These are phyloP conservation scores for Prunus dulcis DNA, from an alignment of 306 rosid species.

Conservation along the genomic window DNA sequence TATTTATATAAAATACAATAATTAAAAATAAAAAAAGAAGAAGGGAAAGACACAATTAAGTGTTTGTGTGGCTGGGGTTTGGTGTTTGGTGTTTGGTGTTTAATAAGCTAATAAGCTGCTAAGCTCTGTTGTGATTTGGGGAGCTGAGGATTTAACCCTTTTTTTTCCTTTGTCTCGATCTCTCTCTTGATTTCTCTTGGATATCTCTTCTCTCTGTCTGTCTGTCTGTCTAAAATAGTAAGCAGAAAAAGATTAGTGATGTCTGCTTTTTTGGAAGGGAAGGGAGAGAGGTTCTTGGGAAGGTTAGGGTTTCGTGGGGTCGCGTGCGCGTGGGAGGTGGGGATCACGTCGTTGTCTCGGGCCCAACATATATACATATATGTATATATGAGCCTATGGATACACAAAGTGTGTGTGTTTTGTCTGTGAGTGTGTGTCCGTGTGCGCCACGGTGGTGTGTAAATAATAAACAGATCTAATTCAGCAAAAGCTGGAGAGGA, in stretches of 20 bases:
- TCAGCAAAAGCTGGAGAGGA: neutral
- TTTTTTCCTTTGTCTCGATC: neutral
- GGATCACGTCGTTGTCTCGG: slow-evolving; percentile 58
- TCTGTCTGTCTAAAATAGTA: neutral
- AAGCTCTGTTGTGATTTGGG: slow-evolving; percentile 18
- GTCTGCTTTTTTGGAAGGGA: slow-evolving; percentile 4
- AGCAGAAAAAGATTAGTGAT: neutral
- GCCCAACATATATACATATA: slow-evolving; percentile 15
- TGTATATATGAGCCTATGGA: no score
- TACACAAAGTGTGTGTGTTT: neutral
- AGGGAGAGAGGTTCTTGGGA: neutral
- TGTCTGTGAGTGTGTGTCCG: neutral
- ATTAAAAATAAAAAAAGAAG: slow-evolving; percentile 11
- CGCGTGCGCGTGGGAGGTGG: slow-evolving; percentile 71
- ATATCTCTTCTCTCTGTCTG: neutral
- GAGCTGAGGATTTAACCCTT: slow-evolving; percentile 17
- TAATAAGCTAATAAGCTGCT: neutral
- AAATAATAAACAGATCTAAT: no score
- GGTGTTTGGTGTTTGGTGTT: slow-evolving; percentile 2
- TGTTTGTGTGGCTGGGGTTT: slow-evolving; percentile 7
- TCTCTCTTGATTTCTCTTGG: neutral
- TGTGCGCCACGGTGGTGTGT: neutral
- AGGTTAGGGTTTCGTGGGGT: slow-evolving; percentile 84
- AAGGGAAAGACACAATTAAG: neutral
- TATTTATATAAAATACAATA: neutral